phyloP scores from a whole-genome alignment of 306 rosid genomes.

The Mimosa bimucronata region DNA sequence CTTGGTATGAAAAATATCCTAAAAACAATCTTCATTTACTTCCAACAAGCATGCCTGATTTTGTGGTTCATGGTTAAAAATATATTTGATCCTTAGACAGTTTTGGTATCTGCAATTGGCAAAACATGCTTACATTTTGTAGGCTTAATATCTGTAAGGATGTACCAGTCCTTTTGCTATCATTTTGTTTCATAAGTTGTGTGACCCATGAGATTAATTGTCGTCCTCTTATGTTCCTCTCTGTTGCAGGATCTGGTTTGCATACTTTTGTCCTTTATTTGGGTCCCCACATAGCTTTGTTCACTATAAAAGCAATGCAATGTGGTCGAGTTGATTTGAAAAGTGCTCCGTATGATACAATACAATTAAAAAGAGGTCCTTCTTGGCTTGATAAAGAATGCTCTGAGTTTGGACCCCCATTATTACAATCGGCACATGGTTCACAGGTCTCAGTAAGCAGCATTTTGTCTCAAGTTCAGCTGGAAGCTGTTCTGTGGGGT shows the following conservation, averaged over 20 bases:
- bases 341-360: conserved; percentile 90
- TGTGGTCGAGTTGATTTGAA: conserved; percentile 98
- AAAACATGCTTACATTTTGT: conserved; percentile 13
- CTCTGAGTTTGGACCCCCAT: conserved; percentile 82
- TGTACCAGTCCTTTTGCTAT: neutral
- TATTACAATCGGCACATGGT: conserved; percentile 58
- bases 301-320: conserved; percentile 90
- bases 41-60: conserved; percentile 33
- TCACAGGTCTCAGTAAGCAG: conserved; percentile 81
- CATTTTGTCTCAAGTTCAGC: conserved; percentile 86
- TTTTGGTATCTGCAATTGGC: conserved; percentile 30
- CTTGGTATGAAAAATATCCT: conserved; percentile 66
- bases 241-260: conserved; percentile 94
- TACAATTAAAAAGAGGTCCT: conserved; percentile 82
- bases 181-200: too few species aligned
- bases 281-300: conserved; percentile 96
- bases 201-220: neutral
- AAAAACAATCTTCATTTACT: conserved; percentile 7
- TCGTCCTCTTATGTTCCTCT: conserved; percentile 22
- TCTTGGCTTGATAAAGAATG: conserved; percentile 95
- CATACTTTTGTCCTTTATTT: conserved; percentile 97
- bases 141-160: neutral
- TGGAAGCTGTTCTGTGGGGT: conserved; percentile 97
- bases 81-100: conserved; percentile 14
- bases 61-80: conserved; percentile 19